phyloP scores from a whole-genome alignment of 768 basidiomycete genomes.

The Gloeostereum incarnatum region DNA sequence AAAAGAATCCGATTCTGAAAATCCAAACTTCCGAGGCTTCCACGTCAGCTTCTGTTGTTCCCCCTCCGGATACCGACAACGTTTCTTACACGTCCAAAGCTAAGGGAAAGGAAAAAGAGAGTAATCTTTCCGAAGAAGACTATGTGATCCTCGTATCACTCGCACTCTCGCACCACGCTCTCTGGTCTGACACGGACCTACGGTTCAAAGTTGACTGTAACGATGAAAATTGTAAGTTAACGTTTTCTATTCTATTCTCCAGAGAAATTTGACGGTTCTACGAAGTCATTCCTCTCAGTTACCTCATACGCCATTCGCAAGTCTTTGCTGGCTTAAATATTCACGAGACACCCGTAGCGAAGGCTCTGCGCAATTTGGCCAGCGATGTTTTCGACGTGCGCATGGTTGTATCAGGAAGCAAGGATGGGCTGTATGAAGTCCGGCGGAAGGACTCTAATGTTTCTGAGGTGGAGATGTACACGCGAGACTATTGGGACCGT shows the following conservation, averaged over 20 bases:
- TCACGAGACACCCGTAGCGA: conserved; percentile 42
- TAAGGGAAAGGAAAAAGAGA: neutral
- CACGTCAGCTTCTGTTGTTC: neutral
- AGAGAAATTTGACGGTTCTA: conserved; percentile 11
- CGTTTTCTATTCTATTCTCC: neutral
- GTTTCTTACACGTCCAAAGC: neutral
- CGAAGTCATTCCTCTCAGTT: conserved; percentile 52
- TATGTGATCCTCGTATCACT: conserved; percentile 41
- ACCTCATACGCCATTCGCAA: conserved; percentile 35
- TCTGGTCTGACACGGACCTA: conserved; percentile 57
- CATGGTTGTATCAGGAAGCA: conserved; percentile 39
- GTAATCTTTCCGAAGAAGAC: conserved; percentile 25
- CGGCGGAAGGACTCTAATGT: conserved; percentile 39
- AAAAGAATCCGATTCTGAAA: conserved; percentile 11
- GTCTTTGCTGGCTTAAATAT: conserved; percentile 18
- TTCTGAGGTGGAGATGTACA: conserved; percentile 13
- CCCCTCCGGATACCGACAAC: neutral
- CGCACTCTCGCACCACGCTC: conserved; percentile 59
- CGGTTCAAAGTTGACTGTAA: conserved; percentile 36
- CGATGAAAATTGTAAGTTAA: conserved; percentile 33
- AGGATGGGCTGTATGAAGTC: conserved; percentile 54
- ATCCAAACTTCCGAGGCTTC: neutral
- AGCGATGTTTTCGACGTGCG: conserved; percentile 45
- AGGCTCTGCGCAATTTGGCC: conserved; percentile 45
- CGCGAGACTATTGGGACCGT: conserved; percentile 48